phyloP scores from a whole-genome alignment of 495 filamentous ascomycete genomes.

The Viridothelium virens region DNA sequence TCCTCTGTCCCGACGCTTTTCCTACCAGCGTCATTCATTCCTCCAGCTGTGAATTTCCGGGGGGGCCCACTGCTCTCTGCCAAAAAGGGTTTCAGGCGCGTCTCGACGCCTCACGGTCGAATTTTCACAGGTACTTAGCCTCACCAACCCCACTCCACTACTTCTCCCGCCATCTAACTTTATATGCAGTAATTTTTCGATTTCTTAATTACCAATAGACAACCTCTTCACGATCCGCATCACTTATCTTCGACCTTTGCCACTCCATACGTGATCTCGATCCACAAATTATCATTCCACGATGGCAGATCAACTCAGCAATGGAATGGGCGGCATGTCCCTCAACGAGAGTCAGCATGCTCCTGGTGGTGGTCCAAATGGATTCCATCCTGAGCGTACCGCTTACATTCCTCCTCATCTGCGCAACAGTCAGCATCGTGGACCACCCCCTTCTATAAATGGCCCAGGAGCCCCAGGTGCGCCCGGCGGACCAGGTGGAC shows the following conservation, averaged over 20 bases:
- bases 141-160: background rate
- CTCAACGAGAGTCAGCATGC: slow-evolving; percentile 69
- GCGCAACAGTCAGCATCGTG: slow-evolving; percentile 50
- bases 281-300: slow-evolving; percentile 31
- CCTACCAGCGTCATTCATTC: background rate
- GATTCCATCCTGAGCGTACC: slow-evolving; percentile 44
- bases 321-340: slow-evolving; percentile 64
- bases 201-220: background rate
- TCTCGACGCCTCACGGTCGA: background rate
- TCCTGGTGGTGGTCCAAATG: slow-evolving; percentile 37
- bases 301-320: slow-evolving; percentile 92
- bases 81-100: slow-evolving; percentile 14
- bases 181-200: background rate
- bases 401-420: slow-evolving; percentile 97
- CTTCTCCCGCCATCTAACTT: background rate
- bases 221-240: background rate
- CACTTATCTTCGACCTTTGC: background rate
- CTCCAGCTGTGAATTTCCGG: background rate
- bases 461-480: slow-evolving; percentile 22
- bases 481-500: slow-evolving; percentile 29
- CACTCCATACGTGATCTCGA: slow-evolving; percentile 11
- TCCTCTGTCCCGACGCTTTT: background rate
- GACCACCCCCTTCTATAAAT: slow-evolving; percentile 21
- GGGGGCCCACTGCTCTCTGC: background rate
- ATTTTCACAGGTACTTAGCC: slow-evolving; percentile 5